These are phyloP conservation scores for Macrocystidia cucumis DNA, from an alignment of 1,284 basidiomycete genomes.

Conservation along the genomic window DNA sequence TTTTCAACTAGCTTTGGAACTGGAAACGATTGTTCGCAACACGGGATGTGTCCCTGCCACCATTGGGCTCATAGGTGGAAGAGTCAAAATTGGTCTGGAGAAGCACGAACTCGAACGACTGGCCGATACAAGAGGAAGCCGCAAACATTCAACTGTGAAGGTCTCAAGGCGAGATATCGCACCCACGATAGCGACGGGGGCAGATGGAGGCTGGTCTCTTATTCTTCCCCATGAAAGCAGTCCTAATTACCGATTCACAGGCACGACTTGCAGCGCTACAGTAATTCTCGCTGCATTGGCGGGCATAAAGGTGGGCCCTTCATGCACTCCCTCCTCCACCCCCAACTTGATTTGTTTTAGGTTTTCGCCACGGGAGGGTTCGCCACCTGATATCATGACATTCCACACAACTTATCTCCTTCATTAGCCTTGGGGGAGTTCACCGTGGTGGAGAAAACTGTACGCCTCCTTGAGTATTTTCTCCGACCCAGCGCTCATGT, in stretches of 20 bases:
- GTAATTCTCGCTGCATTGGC: constrained; percentile 75
- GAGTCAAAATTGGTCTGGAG: constrained; percentile 81
- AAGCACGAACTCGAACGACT: constrained; percentile 63
- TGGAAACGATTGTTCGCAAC: constrained; percentile 54
- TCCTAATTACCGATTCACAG: constrained; percentile 17
- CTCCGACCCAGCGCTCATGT: not conserved
- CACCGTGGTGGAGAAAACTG: constrained; percentile 89
- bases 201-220: constrained; percentile 57
- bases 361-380: constrained; percentile 80
- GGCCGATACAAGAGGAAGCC: constrained; percentile 50
- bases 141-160: too few species aligned
- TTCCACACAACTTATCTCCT: constrained; percentile 2
- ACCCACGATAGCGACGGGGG: constrained; percentile 59
- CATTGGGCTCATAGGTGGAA: constrained; percentile 80
- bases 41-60: constrained; percentile 85
- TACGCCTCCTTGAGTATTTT: constrained; percentile 28
- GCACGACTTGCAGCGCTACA: constrained; percentile 86
- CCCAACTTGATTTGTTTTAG: constrained; percentile 25
- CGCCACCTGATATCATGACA: constrained; percentile 13
- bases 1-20: constrained; percentile 61
- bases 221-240: too few species aligned
- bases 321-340: constrained; percentile 2
- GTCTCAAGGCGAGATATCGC: constrained; percentile 87
- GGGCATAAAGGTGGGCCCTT: constrained; percentile 65
- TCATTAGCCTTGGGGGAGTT: constrained; percentile 74